A percentile compares a stretch with the other conserved stretches of the same genome.
Evolutionary conservation across 352 stramenopile species (phyloP).

Genomic region (Pythium chondricola): DNA sequence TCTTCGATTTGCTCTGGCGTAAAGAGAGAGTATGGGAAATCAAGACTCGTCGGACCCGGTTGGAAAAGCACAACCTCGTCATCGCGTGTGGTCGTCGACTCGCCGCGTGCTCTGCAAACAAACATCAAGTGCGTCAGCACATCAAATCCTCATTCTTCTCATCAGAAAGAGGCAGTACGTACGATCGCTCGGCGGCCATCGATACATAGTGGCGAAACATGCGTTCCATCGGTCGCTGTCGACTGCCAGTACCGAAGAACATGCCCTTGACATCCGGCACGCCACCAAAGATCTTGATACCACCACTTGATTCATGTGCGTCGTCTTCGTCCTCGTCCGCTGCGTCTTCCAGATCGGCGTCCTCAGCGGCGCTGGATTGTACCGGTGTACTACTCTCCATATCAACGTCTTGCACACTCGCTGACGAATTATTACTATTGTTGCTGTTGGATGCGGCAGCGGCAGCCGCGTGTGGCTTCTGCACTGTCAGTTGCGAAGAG

Average conservation of each 20-base stretch:
- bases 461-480: conserved; percentile 7
- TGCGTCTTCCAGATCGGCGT: conserved; percentile 14
- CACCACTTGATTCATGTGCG: conserved; percentile 15
- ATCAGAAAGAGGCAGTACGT: too few relatives aligned
- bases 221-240: conserved; percentile 41
- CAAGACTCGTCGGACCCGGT: conserved; percentile 15
- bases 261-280: conserved; percentile 34
- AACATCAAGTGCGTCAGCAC: too few relatives aligned
- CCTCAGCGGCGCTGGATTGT: conserved; percentile 3
- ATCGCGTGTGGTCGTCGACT: conserved; percentile 5
- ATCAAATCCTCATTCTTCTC: too few relatives aligned
- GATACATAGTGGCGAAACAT: conserved; percentile 69
- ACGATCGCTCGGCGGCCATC: conserved; percentile 23
- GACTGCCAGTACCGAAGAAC: conserved; percentile 31
- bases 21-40: conserved; percentile 25
- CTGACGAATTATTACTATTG: too few relatives aligned
- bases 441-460: neutral
- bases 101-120: conserved; percentile 2
- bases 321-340: conserved; percentile 11
- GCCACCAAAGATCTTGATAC: conserved; percentile 31
- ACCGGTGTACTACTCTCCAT: conserved; percentile 5
- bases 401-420: neutral
- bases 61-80: conserved; percentile 23
- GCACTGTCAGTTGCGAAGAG: conserved; percentile 10
- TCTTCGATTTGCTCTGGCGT: conserved; percentile 23